These are phyloP conservation scores for Hortiboletus campestris DNA, from an alignment of 768 basidiomycete species.

Conservation along the genomic window DNA sequence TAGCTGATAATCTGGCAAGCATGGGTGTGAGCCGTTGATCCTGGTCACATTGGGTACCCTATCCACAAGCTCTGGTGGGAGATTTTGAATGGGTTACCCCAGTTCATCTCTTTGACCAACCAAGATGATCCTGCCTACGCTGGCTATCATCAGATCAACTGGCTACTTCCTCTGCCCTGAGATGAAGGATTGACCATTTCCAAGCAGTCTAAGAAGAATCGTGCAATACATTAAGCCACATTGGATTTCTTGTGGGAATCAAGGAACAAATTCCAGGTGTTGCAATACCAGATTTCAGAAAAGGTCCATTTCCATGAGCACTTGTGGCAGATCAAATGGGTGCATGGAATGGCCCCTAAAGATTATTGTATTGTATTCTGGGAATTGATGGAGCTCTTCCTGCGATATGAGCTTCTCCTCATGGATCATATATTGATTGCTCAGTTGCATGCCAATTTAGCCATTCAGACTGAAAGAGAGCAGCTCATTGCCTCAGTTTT, in stretches of 20 bases:
- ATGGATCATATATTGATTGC: neutral
- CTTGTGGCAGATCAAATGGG: neutral
- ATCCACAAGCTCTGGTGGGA: neutral
- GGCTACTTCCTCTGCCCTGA: neutral
- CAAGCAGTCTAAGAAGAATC: neutral
- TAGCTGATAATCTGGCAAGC: neutral
- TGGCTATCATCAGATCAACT: neutral
- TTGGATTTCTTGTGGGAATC: neutral
- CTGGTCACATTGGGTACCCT: neutral
- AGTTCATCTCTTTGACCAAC: neutral
- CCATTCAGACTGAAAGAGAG: neutral
- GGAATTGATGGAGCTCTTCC: neutral
- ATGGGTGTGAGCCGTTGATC: neutral
- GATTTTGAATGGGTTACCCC: neutral
- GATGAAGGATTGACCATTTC: no score
- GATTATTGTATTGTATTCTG: neutral
- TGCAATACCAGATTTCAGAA: neutral
- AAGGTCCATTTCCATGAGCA: neutral
- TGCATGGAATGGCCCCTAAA: neutral
- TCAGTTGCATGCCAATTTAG: neutral
- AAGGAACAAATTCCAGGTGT: neutral
- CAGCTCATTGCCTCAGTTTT: no score
- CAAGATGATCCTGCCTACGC: neutral
- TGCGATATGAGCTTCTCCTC: neutral
- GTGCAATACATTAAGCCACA: neutral